A percentile compares a stretch with the other conserved stretches of the same genome.
Evolutionary conservation across 2,329 filamentous ascomycete genomes (phyloP).

Genomic region (Colletotrichum sp.): DNA sequence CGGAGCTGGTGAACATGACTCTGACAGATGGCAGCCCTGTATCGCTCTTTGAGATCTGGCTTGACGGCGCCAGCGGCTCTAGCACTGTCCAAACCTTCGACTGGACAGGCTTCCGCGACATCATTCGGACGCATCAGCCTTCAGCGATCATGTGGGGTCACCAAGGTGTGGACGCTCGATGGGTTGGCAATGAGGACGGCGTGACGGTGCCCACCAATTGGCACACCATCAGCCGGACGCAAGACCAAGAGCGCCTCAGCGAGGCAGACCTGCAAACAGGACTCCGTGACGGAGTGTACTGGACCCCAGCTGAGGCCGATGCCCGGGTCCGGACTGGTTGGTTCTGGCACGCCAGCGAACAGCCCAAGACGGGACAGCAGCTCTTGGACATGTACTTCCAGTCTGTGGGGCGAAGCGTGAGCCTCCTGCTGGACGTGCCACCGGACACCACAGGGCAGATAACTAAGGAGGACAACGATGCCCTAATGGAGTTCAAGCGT

Average conservation of each 20-base stretch:
- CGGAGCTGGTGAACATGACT: neutral
- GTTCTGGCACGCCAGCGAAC: neutral
- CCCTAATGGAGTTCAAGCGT: neutral
- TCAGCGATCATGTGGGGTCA: slow-evolving; percentile 11
- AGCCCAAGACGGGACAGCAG: neutral
- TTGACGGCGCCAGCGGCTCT: slow-evolving; percentile 35
- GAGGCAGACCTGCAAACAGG: slow-evolving; percentile 16
- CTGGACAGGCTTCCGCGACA: slow-evolving; percentile 32
- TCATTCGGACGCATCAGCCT: slow-evolving; percentile 22
- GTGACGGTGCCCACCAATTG: slow-evolving; percentile 29
- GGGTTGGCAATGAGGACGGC: slow-evolving; percentile 35
- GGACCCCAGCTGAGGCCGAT: neutral
- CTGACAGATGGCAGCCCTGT: neutral
- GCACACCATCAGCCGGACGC: slow-evolving; percentile 32
- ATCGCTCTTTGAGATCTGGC: slow-evolving; percentile 33
- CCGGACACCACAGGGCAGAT: neutral
- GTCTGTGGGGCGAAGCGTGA: neutral
- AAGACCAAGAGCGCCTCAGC: slow-evolving; percentile 28
- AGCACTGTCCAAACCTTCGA: slow-evolving; percentile 33
- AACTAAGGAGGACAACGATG: neutral
- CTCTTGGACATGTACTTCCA: neutral
- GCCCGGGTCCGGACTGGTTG: neutral
- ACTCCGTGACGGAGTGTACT: neutral
- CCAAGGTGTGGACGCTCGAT: slow-evolving; percentile 33
- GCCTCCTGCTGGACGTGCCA: neutral